Evolutionary conservation across 2,329 filamentous ascomycete species (phyloP).

Genomic region (Lojkania enalia): DNA sequence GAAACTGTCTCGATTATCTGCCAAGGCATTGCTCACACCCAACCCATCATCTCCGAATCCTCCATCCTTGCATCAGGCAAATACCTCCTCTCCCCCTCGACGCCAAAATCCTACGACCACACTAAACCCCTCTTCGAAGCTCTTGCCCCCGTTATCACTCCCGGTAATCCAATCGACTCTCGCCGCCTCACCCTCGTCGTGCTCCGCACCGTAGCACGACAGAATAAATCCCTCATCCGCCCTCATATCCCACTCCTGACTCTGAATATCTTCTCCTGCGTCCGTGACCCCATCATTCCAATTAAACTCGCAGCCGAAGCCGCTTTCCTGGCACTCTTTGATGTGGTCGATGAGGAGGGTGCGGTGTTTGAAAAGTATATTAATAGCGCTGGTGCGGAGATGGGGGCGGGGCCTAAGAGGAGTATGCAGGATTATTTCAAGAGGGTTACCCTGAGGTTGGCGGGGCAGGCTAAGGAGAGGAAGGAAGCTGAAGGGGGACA

Average conservation of each 20-base stretch:
- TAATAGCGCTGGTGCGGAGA: slow-evolving; percentile 63
- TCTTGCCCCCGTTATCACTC: slow-evolving; percentile 73
- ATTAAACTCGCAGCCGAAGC: slow-evolving; percentile 95
- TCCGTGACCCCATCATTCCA: slow-evolving; percentile 89
- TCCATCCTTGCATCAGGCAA: slow-evolving; percentile 88
- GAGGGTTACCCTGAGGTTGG: slow-evolving; percentile 81
- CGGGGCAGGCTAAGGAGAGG: slow-evolving; percentile 84
- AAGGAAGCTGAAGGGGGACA: slow-evolving; percentile 88
- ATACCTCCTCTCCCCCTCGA: slow-evolving; percentile 71
- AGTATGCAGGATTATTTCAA: slow-evolving; percentile 98
- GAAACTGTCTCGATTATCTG: slow-evolving; percentile 78
- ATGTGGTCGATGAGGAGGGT: slow-evolving; percentile 82
- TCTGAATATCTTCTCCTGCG: slow-evolving; percentile 82
- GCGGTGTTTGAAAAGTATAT: slow-evolving; percentile 92
- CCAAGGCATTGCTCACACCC: slow-evolving; percentile 70
- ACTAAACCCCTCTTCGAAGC: slow-evolving; percentile 80
- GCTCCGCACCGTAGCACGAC: slow-evolving; percentile 79
- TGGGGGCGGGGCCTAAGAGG: slow-evolving; percentile 75
- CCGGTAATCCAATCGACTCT: slow-evolving; percentile 78
- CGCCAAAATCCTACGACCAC: slow-evolving; percentile 71
- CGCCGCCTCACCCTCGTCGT: slow-evolving; percentile 86
- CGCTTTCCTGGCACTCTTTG: slow-evolving; percentile 88
- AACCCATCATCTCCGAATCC: slow-evolving; percentile 81
- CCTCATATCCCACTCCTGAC: slow-evolving; percentile 82
- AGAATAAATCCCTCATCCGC: slow-evolving; percentile 76